Evolutionary conservation across 202 grass and related monocot genomes (phyloP).

Genomic region (Thinopyrum obtusiflorum): DNA sequence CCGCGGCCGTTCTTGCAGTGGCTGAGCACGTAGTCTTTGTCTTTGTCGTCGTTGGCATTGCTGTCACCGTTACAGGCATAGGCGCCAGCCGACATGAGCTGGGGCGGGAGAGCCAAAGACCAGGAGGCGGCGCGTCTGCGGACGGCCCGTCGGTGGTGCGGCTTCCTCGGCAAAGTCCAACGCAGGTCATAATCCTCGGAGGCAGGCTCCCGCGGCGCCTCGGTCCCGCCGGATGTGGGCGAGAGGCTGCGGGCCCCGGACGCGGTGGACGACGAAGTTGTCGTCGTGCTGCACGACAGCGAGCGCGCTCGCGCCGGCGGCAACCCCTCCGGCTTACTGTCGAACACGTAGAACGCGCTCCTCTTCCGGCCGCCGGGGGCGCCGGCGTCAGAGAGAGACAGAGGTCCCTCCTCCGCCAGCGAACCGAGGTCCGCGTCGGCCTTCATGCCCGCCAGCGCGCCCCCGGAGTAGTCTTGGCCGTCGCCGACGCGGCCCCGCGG

Average conservation of each 20-base stretch:
- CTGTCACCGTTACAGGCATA: not conserved
- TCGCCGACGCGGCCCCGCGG: not conserved
- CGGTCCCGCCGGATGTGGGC: not conserved
- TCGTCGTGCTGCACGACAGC: not conserved
- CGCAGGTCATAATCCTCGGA: not conserved
- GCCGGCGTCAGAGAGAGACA: not conserved
- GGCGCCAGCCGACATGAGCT: not conserved
- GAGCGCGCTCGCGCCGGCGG: not conserved
- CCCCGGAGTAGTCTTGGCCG: not conserved
- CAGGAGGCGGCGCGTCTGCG: not conserved
- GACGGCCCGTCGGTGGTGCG: not conserved
- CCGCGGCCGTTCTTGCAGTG: not conserved
- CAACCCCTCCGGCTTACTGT: not conserved
- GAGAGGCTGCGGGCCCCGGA: not conserved
- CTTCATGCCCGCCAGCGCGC: not conserved
- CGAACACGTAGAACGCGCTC: not conserved
- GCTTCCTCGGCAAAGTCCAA: not conserved
- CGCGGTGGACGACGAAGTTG: not conserved
- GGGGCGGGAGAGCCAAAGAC: not conserved
- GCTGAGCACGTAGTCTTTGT: not conserved
- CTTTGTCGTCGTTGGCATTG: not conserved
- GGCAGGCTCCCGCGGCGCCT: not conserved
- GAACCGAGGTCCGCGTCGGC: not conserved
- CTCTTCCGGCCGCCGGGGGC: not conserved
- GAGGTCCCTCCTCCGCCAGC: not conserved